Percentiles rank a stretch among this genome's conserved stretches.
These are phyloP conservation scores for Taiozyma sp. DNA, from an alignment of 1,139 yeast species.

Conservation along the genomic window DNA sequence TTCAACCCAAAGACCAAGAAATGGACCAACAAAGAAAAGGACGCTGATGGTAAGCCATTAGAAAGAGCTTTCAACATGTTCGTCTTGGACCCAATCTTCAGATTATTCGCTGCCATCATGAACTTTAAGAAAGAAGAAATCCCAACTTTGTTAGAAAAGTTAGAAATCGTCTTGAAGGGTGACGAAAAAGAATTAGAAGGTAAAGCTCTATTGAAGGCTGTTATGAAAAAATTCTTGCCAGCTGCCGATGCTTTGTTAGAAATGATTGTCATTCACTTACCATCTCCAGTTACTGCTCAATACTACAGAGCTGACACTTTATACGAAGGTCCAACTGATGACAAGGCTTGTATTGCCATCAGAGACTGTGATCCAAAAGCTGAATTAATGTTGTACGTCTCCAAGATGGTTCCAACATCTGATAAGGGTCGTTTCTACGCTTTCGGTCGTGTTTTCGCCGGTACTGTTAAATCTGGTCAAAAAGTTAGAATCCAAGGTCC, in stretches of 20 bases:
- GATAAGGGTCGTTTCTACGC: slow-evolving; percentile 99
- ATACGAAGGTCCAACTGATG: slow-evolving; percentile 99
- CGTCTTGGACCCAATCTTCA: slow-evolving; percentile 98
- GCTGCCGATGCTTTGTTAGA: slow-evolving; percentile 99
- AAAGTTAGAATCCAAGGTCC: slow-evolving; percentile 99
- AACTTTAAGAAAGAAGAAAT: slow-evolving; percentile 97
- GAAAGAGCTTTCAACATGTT: slow-evolving; percentile 99
- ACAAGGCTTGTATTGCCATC: slow-evolving; percentile 85
- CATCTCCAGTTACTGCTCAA: slow-evolving; percentile 99
- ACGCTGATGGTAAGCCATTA: slow-evolving; percentile 90
- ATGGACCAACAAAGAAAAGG: slow-evolving; percentile 97
- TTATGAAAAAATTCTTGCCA: slow-evolving; percentile 99
- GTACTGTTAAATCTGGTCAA: slow-evolving; percentile 98
- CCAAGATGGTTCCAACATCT: slow-evolving; percentile 99
- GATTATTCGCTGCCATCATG: slow-evolving; percentile 92
- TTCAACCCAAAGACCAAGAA: slow-evolving; percentile 99
- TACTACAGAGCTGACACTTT: slow-evolving; percentile 98
- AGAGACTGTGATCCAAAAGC: slow-evolving; percentile 98
- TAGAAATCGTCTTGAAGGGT: slow-evolving; percentile 85
- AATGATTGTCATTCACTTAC: slow-evolving; percentile 98
- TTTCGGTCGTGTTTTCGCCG: slow-evolving; percentile 99
- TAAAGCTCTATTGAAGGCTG: slow-evolving; percentile 96
- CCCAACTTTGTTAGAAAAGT: slow-evolving; percentile 83
- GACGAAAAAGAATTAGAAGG: slow-evolving; percentile 98
- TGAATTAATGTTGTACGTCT: slow-evolving; percentile 98